Percentiles rank a stretch among this genome's conserved stretches.
Evolutionary conservation across 1,284 basidiomycete genomes (phyloP).

Genomic region (Rhodotorula sp.): DNA sequence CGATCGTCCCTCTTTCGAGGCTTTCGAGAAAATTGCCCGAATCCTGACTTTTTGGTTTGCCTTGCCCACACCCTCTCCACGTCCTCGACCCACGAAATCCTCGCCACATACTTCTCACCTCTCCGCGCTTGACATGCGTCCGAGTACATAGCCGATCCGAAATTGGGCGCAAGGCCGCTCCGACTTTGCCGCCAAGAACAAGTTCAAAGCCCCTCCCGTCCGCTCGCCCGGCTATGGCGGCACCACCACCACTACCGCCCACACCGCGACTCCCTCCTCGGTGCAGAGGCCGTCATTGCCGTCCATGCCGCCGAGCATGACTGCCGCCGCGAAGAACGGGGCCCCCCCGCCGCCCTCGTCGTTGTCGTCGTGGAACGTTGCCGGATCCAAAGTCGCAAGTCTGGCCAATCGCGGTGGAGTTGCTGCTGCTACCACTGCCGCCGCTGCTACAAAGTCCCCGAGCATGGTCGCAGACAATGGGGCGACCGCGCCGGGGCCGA

Average conservation of each 20-base stretch:
- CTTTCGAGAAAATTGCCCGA: too few relatives aligned
- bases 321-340: too few relatives aligned
- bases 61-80: background rate
- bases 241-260: background rate
- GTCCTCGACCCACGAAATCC: too few relatives aligned
- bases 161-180: conserved; percentile 15
- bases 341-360: too few relatives aligned
- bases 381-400: background rate
- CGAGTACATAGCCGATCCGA: background rate
- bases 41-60: too few relatives aligned
- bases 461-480: background rate
- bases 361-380: background rate
- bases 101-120: too few relatives aligned
- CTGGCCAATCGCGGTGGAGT: background rate
- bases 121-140: background rate
- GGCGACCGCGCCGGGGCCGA: background rate
- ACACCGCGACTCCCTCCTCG: too few relatives aligned
- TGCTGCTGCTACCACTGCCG: too few relatives aligned
- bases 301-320: background rate
- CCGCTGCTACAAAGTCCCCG: background rate
- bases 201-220: background rate
- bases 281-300: background rate
- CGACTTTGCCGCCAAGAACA: conserved; percentile 7
- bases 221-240: background rate
- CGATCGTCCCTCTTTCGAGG: too few relatives aligned